These are phyloP conservation scores for Heliamphora ciliata DNA, from an alignment of 179 eudicot species.

Conservation along the genomic window DNA sequence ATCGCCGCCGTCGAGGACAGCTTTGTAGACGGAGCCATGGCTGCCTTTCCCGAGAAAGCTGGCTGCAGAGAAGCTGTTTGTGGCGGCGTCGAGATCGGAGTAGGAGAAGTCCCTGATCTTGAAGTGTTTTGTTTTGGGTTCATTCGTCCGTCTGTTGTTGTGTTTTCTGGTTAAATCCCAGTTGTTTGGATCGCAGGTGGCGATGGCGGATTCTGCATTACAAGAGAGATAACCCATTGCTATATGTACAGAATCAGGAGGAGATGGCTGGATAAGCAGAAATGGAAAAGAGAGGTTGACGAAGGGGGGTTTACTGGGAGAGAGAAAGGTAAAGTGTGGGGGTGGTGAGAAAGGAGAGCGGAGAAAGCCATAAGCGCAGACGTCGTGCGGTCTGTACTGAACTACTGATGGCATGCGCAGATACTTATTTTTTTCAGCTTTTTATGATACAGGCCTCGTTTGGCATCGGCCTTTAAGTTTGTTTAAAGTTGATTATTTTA, in stretches of 20 bases:
- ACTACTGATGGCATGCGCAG: too few species aligned
- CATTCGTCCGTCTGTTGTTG: background rate
- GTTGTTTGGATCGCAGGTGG: constrained; percentile 43
- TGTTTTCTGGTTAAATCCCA: constrained; percentile 11
- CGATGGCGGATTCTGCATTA: constrained; percentile 50
- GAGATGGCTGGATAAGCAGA: background rate
- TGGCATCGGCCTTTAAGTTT: too few species aligned
- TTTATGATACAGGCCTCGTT: too few species aligned
- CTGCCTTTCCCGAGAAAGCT: constrained; percentile 79
- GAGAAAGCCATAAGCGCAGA: constrained; percentile 7
- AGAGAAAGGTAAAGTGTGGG: background rate
- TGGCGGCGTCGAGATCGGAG: constrained; percentile 49
- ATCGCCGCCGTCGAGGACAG: constrained; percentile 31
- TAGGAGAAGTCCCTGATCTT: constrained; percentile 38
- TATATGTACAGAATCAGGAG: background rate
- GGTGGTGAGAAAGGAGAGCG: constrained; percentile 2
- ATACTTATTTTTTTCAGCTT: too few species aligned
- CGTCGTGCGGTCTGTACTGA: background rate
- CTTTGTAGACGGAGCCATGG: constrained; percentile 66
- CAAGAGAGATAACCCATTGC: constrained; percentile 58
- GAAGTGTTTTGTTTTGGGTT: background rate
- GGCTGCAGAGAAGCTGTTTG: constrained; percentile 49
- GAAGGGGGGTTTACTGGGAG: background rate
- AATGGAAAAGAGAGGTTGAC: background rate
- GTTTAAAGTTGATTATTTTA: too few species aligned